These are phyloP conservation scores for Candida ortonii DNA, from an alignment of 805 yeast species.

Conservation along the genomic window DNA sequence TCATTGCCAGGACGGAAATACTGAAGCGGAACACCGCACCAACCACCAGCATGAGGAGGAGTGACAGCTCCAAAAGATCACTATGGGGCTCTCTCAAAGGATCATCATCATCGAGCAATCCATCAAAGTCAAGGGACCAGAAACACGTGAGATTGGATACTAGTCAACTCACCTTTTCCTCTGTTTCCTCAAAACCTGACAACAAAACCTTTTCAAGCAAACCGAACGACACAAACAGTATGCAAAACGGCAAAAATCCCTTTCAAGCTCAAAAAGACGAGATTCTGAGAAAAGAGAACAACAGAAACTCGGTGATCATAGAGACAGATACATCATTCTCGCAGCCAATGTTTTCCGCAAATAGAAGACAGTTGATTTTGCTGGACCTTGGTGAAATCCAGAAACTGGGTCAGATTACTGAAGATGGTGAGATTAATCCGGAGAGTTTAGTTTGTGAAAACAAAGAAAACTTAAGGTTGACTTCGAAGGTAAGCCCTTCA, in stretches of 20 bases:
- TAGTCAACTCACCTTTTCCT: background rate
- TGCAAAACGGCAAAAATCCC: too few species aligned
- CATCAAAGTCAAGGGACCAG: conserved; percentile 1
- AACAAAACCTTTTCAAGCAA: too few species aligned
- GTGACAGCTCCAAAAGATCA: conserved; percentile 18
- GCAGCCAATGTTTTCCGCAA: too few species aligned
- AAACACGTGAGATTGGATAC: conserved; percentile 1
- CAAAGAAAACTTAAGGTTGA: conserved; percentile 6
- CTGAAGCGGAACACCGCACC: too few species aligned
- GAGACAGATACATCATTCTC: too few species aligned
- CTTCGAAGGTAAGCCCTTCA: conserved; percentile 7
- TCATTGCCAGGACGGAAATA: too few species aligned
- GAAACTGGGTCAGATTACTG: conserved; percentile 8
- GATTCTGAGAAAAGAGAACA: conserved; percentile 1
- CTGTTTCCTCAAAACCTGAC: too few species aligned
- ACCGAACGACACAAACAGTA: too few species aligned
- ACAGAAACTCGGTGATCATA: conserved; percentile 6
- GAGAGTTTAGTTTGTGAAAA: conserved; percentile 3
- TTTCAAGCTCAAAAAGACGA: too few species aligned
- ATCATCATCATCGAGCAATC: conserved; percentile 12
- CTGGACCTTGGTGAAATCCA: conserved; percentile 9
- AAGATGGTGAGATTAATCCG: conserved; percentile 1
- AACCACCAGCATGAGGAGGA: conserved; percentile 14
- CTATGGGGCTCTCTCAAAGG: conserved; percentile 23
- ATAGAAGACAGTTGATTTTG: conserved; percentile 18